Percentiles rank a stretch among this genome's conserved stretches.
phyloP scores from a whole-genome alignment of 2,329 filamentous ascomycete genomes.

The Berkeleyomyces basicola region DNA sequence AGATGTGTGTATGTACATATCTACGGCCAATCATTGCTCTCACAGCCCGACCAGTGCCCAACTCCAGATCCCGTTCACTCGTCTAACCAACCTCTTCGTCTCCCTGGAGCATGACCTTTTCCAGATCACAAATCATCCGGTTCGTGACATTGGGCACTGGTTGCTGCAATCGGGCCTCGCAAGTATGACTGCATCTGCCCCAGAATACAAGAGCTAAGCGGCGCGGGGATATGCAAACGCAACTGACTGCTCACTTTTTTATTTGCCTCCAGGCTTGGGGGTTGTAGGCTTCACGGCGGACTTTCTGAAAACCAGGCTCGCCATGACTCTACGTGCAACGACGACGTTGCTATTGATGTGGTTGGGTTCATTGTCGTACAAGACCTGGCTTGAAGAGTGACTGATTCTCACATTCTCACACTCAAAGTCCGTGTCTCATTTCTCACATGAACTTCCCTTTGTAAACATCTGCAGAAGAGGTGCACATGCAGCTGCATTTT shows the following conservation, averaged over 20 bases:
- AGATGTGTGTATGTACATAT: too few species aligned
- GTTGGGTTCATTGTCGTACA: background rate
- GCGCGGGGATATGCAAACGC: background rate
- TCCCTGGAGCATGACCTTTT: background rate
- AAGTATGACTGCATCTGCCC: background rate
- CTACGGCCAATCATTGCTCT: too few species aligned
- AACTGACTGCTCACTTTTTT: background rate
- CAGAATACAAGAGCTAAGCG: slow-evolving; percentile 1
- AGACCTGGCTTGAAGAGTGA: background rate
- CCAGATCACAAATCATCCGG: background rate
- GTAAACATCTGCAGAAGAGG: background rate
- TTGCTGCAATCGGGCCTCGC: slow-evolving; percentile 3
- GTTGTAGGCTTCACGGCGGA: too few species aligned
- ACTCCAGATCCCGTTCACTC: too few species aligned
- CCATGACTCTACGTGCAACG: background rate
- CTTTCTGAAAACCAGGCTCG: background rate
- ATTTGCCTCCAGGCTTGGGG: background rate
- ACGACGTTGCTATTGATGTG: background rate
- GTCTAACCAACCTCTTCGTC: background rate
- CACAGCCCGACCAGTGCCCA: too few species aligned
- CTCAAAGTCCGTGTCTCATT: background rate
- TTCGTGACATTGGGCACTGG: slow-evolving; percentile 1
- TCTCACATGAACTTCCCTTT: background rate
- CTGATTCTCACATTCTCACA: background rate
- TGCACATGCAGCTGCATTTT: background rate